Evolutionary conservation across 768 basidiomycete species (phyloP).

Genomic region (Psilocybe azurescens): DNA sequence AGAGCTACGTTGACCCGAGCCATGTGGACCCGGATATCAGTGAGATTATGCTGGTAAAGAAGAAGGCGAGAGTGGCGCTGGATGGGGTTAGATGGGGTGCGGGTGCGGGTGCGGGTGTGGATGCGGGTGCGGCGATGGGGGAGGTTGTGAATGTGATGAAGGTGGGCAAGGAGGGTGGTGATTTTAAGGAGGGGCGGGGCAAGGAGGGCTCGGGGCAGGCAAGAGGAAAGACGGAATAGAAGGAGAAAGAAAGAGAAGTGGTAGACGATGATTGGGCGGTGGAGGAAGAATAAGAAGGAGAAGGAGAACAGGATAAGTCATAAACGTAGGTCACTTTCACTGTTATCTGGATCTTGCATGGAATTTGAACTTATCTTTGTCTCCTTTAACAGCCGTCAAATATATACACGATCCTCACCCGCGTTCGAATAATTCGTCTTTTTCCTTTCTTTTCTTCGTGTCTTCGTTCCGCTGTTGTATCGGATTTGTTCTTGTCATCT

Average conservation of each 20-base stretch:
- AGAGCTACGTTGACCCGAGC: slow-evolving; percentile 70
- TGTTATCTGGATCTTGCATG: neutral
- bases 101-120: neutral
- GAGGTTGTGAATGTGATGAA: slow-evolving; percentile 65
- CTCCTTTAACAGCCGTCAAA: slow-evolving; percentile 23
- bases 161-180: slow-evolving; percentile 17
- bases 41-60: slow-evolving; percentile 77
- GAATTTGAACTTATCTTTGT: slow-evolving; percentile 1
- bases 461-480: neutral
- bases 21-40: slow-evolving; percentile 64
- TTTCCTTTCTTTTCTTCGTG: neutral
- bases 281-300: slow-evolving; percentile 57
- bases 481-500: slow-evolving; percentile 10
- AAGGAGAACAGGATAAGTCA: slow-evolving; percentile 35
- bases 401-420: slow-evolving; percentile 32
- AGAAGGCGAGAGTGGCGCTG: slow-evolving; percentile 65
- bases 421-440: slow-evolving; percentile 45
- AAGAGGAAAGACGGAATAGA: slow-evolving; percentile 42
- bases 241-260: slow-evolving; percentile 50
- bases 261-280: slow-evolving; percentile 87
- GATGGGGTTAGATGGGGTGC: slow-evolving; percentile 61
- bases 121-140: neutral
- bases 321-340: slow-evolving; percentile 43
- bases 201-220: slow-evolving; percentile 31
- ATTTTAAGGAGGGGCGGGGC: slow-evolving; percentile 13